These are phyloP conservation scores for Capsella bursapastoris DNA, from an alignment of 345 rosid species.

Conservation along the genomic window DNA sequence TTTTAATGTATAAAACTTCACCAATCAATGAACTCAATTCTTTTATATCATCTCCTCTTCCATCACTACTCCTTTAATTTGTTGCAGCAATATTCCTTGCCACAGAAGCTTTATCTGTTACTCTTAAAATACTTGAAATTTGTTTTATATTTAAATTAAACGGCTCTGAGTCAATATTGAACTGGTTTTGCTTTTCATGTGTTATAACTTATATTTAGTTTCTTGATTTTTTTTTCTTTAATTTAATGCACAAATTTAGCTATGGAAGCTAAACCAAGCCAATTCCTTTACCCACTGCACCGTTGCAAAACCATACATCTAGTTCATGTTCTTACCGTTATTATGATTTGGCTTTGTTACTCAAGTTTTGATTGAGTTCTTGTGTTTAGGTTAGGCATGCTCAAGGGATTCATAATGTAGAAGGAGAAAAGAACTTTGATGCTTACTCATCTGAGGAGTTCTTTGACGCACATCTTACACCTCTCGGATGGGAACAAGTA, in stretches of 20 bases:
- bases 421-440: conserved; percentile 58
- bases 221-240: neutral
- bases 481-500: conserved; percentile 78
- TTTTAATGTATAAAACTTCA: too few relatives aligned
- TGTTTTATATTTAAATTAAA: too few relatives aligned
- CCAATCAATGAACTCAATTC: too few relatives aligned
- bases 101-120: too few relatives aligned
- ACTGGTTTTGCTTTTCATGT: too few relatives aligned
- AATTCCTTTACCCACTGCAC: conserved; percentile 61
- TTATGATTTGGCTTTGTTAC: neutral
- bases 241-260: conserved; percentile 21
- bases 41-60: too few relatives aligned
- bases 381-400: conserved; percentile 80
- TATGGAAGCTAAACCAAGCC: conserved; percentile 55
- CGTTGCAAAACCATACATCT: conserved; percentile 82
- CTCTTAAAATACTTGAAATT: too few relatives aligned
- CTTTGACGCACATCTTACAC: conserved; percentile 83
- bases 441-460: conserved; percentile 62
- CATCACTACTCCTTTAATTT: too few relatives aligned
- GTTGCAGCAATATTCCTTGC: too few relatives aligned
- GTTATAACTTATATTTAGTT: too few relatives aligned
- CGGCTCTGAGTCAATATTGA: too few relatives aligned
- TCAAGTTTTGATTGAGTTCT: conserved; percentile 3
- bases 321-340: conserved; percentile 45
- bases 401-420: conserved; percentile 89